These are phyloP conservation scores for Geosmithia morbida DNA, from an alignment of 2,329 filamentous ascomycete genomes.

Conservation along the genomic window DNA sequence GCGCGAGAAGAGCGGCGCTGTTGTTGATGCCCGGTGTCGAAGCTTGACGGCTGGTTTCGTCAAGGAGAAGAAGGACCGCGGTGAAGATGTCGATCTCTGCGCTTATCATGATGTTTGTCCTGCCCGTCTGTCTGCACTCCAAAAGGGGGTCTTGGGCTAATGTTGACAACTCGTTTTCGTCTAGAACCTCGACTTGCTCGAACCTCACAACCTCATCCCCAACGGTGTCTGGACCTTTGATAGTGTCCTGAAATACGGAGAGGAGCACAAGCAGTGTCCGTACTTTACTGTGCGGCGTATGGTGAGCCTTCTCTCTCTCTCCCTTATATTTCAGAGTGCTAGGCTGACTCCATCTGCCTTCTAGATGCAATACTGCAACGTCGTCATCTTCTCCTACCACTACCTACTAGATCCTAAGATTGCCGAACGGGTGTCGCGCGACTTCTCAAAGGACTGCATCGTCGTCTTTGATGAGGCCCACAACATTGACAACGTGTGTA, in stretches of 20 bases:
- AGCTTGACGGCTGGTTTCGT: conserved; percentile 94
- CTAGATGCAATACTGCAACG: conserved; percentile 96
- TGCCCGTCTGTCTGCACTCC: background rate
- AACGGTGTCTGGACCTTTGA: conserved; percentile 95
- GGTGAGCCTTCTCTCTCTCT: conserved; percentile 32
- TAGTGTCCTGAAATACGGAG: conserved; percentile 74
- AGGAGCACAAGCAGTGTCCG: conserved; percentile 91
- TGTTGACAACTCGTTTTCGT: background rate
- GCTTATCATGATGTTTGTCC: conserved; percentile 78
- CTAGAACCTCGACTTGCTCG: conserved; percentile 82
- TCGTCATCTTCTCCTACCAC: conserved; percentile 99
- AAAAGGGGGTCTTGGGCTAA: background rate
- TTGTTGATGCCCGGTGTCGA: conserved; percentile 92
- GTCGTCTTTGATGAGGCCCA: conserved; percentile 98
- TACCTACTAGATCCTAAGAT: conserved; percentile 97
- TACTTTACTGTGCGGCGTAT: conserved; percentile 94
- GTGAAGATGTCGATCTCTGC: conserved; percentile 88
- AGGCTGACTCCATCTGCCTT: conserved; percentile 3
- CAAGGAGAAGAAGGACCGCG: conserved; percentile 91
- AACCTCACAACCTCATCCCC: conserved; percentile 87
- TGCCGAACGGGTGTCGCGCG: conserved; percentile 84
- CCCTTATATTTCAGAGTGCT: too few relatives aligned
- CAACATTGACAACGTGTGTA: conserved; percentile 99
- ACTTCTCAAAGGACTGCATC: conserved; percentile 95
- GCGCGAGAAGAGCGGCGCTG: conserved; percentile 82